Conservation (phyloP, 2,329 filamentous ascomycete genomes). For the Paramyrothecium sp. region DNA sequence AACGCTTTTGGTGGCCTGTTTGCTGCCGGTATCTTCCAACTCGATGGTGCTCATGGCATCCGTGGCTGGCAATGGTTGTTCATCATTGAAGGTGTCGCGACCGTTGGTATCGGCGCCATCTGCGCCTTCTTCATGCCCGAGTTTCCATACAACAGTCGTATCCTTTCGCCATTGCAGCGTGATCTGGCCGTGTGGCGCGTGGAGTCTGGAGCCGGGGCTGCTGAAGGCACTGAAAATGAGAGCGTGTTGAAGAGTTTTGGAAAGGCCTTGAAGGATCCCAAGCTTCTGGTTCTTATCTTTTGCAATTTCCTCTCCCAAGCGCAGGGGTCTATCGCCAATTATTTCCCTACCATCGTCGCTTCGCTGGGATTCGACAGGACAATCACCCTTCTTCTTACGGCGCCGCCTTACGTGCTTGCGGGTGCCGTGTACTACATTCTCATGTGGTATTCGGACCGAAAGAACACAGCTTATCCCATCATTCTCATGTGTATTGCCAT, state of each 20-base stretch:
- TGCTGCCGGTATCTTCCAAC: conserved; percentile 27
- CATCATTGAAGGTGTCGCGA: conserved; percentile 20
- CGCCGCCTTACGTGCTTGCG: conserved; percentile 42
- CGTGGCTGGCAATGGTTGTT: conserved; percentile 25
- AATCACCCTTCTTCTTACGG: conserved; percentile 42
- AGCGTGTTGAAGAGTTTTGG: conserved; percentile 20
- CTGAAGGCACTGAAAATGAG: conserved; percentile 32
- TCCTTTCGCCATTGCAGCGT: conserved; percentile 23
- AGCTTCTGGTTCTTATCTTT: conserved; percentile 33
- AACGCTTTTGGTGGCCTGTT: conserved; percentile 32
- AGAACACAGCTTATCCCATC: conserved; percentile 31
- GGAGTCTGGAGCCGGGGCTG: conserved; percentile 33
- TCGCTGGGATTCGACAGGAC: conserved; percentile 32
- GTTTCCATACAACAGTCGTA: conserved; percentile 36
- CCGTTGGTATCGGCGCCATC: conserved; percentile 13
- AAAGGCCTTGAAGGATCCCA: conserved; percentile 30
- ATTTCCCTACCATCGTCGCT: conserved; percentile 27
- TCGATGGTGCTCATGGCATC: conserved; percentile 22
- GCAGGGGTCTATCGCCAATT: conserved; percentile 30
- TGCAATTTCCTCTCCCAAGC: conserved; percentile 37
- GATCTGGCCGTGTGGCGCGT: conserved; percentile 30
- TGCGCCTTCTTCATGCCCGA: conserved; percentile 34
- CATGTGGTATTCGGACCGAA: conserved; percentile 33
- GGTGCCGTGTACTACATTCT: conserved; percentile 31
- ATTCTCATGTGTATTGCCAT: conserved; percentile 32